Percentiles rank a stretch among this genome's conserved stretches.
Conservation (phyloP, 1,284 basidiomycete genomes). For the Cryptococcus hybrid region DNA sequence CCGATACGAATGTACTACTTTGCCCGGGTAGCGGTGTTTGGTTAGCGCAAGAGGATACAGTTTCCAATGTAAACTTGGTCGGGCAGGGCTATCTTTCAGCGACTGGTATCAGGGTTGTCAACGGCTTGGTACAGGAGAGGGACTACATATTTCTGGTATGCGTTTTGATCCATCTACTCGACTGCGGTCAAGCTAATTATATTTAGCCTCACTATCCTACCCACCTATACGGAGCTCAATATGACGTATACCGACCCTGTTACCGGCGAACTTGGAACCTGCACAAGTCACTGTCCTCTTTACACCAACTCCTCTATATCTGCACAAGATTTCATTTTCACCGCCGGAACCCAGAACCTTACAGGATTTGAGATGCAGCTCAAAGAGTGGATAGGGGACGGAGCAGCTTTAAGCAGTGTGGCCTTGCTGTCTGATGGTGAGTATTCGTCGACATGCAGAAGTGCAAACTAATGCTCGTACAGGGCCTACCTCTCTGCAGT, state of each 20-base stretch:
- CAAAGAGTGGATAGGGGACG: conserved; percentile 69
- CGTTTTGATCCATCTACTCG: conserved; percentile 4
- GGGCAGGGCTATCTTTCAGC: conserved; percentile 61
- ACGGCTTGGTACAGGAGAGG: conserved; percentile 78
- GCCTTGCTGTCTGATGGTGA: conserved; percentile 84
- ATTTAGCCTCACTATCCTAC: conserved; percentile 73
- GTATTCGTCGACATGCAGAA: conserved; percentile 6
- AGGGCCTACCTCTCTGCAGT: conserved; percentile 66
- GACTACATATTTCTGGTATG: conserved; percentile 80
- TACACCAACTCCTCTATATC: conserved; percentile 67
- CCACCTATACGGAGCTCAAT: conserved; percentile 77
- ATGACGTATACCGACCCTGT: conserved; percentile 74
- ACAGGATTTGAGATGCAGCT: conserved; percentile 71
- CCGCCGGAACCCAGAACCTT: conserved; percentile 62
- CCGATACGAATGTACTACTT: conserved; percentile 69
- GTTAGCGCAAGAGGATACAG: conserved; percentile 71
- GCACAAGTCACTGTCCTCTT: conserved; percentile 68
- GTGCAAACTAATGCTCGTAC: not conserved
- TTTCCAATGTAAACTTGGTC: conserved; percentile 70
- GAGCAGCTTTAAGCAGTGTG: conserved; percentile 80
- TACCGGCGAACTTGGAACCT: conserved; percentile 70
- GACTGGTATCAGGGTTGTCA: conserved; percentile 81
- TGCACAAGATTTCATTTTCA: conserved; percentile 65
- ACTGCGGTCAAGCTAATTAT: conserved; percentile 7
- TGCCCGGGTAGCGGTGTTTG: conserved; percentile 77